These are phyloP conservation scores for Histomonas meleagridis DNA, from an alignment of 208 protist species.

Conservation along the genomic window DNA sequence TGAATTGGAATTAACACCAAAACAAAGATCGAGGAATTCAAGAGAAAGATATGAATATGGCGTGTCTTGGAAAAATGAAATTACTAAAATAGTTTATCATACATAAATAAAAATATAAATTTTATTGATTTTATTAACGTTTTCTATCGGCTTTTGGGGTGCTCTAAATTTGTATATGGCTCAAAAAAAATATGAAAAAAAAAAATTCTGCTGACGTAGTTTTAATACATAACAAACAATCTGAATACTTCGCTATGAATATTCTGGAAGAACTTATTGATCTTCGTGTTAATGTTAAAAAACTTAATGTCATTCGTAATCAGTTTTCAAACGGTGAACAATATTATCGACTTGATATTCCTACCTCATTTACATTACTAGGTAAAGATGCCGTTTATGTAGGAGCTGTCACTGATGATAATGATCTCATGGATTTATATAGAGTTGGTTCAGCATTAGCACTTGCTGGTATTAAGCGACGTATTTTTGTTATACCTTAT, in stretches of 20 bases:
- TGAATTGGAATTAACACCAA: too few relatives aligned
- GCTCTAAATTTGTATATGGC: too few relatives aligned
- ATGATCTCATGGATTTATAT: not conserved
- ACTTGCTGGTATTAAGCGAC: not conserved
- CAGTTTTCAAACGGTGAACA: not conserved
- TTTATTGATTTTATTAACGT: too few relatives aligned
- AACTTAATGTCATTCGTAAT: not conserved
- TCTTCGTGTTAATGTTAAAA: not conserved
- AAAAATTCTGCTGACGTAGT: too few relatives aligned
- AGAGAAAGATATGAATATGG: too few relatives aligned
- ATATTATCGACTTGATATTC: not conserved
- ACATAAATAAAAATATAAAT: too few relatives aligned
- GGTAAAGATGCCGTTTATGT: not conserved
- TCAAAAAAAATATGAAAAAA: too few relatives aligned
- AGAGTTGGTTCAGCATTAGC: not conserved
- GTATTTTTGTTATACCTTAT: not conserved
- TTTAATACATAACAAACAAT: too few relatives aligned
- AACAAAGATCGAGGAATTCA: too few relatives aligned
- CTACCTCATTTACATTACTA: not conserved
- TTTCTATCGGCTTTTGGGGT: too few relatives aligned
- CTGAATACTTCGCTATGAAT: not conserved
- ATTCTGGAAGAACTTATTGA: not conserved
- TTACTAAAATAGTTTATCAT: too few relatives aligned
- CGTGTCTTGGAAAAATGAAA: too few relatives aligned
- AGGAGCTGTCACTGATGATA: not conserved